A percentile compares a stretch with the other conserved stretches of the same genome.
Conservation (phyloP, 2,329 filamentous ascomycete species). For the Trichoderma polysporum region DNA sequence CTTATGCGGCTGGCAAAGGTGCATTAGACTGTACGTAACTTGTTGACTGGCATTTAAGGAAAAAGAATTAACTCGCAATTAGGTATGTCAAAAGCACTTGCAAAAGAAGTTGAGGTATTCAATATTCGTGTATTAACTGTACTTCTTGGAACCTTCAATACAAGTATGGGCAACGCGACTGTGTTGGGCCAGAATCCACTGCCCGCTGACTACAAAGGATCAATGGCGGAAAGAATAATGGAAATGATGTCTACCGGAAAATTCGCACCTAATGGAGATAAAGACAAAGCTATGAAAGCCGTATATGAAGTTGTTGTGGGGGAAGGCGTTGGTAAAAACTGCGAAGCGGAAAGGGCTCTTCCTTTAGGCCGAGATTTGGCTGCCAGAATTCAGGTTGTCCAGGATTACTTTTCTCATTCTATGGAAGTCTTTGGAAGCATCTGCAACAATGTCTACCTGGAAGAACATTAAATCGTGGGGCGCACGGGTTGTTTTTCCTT, state of each 20-base stretch:
- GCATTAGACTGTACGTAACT: background rate
- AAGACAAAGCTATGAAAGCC: slow-evolving; percentile 12
- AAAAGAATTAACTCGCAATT: background rate
- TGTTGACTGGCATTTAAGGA: fast-evolving
- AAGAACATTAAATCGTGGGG: background rate
- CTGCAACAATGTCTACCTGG: slow-evolving; percentile 6
- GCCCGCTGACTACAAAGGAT: background rate
- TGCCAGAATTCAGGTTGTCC: background rate
- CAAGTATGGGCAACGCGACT: slow-evolving; percentile 1
- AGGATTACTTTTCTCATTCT: background rate
- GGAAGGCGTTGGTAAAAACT: background rate
- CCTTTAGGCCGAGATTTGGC: background rate
- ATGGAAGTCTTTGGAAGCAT: background rate
- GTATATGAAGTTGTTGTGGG: slow-evolving; percentile 7
- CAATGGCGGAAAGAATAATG: background rate
- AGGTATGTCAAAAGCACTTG: slow-evolving; percentile 13
- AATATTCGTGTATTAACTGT: slow-evolving; percentile 11
- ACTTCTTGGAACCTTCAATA: slow-evolving; percentile 15
- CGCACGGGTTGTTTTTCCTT: background rate
- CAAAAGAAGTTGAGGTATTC: slow-evolving; percentile 6
- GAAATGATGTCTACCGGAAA: background rate
- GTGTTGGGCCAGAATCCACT: background rate
- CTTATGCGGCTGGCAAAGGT: slow-evolving; percentile 9
- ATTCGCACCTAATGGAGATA: slow-evolving; percentile 9
- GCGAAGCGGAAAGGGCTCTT: slow-evolving; percentile 3